phyloP scores from a whole-genome alignment of 2,329 filamentous ascomycete species.

The Colletotrichum tanaceti region DNA sequence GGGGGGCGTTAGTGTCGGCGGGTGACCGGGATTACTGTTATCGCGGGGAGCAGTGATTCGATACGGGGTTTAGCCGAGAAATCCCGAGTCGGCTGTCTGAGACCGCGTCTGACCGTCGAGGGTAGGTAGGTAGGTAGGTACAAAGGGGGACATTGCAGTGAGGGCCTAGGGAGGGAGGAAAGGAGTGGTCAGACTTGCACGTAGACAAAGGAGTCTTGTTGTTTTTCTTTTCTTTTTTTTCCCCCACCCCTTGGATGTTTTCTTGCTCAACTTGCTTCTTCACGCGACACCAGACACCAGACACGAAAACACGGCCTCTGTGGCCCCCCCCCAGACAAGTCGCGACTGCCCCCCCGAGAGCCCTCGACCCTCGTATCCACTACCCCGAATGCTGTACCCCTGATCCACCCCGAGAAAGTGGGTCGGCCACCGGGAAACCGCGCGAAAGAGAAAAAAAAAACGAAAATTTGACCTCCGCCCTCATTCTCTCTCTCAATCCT shows the following conservation, averaged over 20 bases:
- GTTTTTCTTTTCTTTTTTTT: too few species aligned
- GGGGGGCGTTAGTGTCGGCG: neutral
- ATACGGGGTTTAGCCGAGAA: constrained; percentile 35
- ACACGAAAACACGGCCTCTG: constrained; percentile 7
- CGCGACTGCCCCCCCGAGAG: constrained; percentile 13
- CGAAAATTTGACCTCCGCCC: constrained; percentile 31
- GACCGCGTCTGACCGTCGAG: constrained; percentile 3
- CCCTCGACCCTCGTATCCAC: constrained; percentile 38
- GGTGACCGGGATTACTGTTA: constrained; percentile 16
- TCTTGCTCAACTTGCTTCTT: constrained; percentile 25
- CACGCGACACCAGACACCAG: constrained; percentile 6
- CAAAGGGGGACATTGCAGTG: neutral
- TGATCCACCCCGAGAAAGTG: constrained; percentile 41
- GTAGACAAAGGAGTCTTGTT: too few species aligned
- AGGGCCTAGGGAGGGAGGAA: too few species aligned
- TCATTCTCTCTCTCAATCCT: constrained; percentile 20
- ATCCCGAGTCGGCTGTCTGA: constrained; percentile 19
- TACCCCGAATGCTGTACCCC: constrained; percentile 35
- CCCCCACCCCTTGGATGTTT: neutral
- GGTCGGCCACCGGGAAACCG: constrained; percentile 26
- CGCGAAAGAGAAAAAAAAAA: constrained; percentile 31
- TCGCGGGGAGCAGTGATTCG: neutral
- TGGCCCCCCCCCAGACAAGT: constrained; percentile 5
- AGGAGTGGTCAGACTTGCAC: too few species aligned
- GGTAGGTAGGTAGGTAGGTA: too few species aligned